These are phyloP conservation scores for Colletotrichum tofieldiae DNA, from an alignment of 2,329 filamentous ascomycete species.

Conservation along the genomic window DNA sequence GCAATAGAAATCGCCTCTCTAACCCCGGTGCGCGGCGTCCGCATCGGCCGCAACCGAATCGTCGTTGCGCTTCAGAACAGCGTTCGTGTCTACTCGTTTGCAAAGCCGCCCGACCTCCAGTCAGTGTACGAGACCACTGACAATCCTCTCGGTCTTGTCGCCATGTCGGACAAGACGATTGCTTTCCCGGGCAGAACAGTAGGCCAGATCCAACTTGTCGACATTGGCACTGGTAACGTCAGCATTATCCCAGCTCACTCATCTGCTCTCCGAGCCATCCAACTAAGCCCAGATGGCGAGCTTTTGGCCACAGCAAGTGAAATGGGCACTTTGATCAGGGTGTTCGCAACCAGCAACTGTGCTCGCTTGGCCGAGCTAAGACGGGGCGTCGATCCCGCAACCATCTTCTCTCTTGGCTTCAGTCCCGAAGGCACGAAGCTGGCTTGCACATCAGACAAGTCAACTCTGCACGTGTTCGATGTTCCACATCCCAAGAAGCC, in stretches of 20 bases:
- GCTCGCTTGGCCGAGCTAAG: conserved; percentile 88
- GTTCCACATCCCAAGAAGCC: conserved; percentile 72
- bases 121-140: conserved; percentile 88
- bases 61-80: conserved; percentile 87
- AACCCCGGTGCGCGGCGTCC: conserved; percentile 83
- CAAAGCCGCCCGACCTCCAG: conserved; percentile 78
- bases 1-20: conserved; percentile 86
- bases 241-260: conserved; percentile 95
- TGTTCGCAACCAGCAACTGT: conserved; percentile 86
- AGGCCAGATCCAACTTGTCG: conserved; percentile 91
- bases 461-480: conserved; percentile 95
- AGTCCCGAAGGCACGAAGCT: conserved; percentile 85
- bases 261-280: conserved; percentile 82
- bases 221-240: conserved; percentile 83
- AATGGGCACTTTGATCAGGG: conserved; percentile 88
- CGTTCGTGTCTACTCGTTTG: conserved; percentile 85
- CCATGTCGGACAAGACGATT: conserved; percentile 78
- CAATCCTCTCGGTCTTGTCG: conserved; percentile 88
- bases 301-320: conserved; percentile 92
- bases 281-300: conserved; percentile 84
- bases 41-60: conserved; percentile 80
- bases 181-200: conserved; percentile 90
- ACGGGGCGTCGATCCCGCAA: conserved; percentile 89
- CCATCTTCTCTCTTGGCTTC: conserved; percentile 90
- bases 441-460: conserved; percentile 96